Conservation (phyloP, 495 filamentous ascomycete species). For the Annulohypoxylon bovei region DNA sequence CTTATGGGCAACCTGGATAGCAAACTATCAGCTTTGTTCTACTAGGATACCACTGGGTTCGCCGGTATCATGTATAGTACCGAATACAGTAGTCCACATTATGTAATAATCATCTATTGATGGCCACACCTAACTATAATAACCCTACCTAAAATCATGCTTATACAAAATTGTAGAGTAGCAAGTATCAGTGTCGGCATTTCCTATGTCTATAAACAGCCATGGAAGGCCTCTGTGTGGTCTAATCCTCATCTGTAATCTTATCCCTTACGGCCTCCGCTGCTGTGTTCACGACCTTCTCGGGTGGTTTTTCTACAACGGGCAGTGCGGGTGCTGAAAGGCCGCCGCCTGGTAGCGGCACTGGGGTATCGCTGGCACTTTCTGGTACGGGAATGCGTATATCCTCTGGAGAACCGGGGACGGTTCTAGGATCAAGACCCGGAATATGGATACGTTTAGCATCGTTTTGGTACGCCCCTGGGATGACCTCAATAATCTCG, state of each 20-base stretch:
- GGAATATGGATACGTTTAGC: conserved; percentile 82
- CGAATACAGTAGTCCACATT: no score
- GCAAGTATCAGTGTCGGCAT: not conserved
- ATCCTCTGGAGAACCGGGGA: conserved; percentile 80
- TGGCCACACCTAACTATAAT: not conserved
- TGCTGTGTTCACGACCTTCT: conserved; percentile 57
- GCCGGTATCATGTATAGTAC: no score
- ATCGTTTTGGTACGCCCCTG: conserved; percentile 95
- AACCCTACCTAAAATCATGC: not conserved
- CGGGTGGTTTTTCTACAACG: conserved; percentile 47
- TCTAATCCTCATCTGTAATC: conserved; percentile 58
- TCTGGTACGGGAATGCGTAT: conserved; percentile 81
- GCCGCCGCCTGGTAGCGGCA: conserved; percentile 41
- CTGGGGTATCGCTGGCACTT: conserved; percentile 30
- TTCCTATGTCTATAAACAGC: not conserved
- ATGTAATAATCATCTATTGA: conserved; percentile 10
- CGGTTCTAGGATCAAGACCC: conserved; percentile 56
- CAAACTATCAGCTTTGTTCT: no score
- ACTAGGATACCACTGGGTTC: no score
- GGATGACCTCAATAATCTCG: conserved; percentile 99
- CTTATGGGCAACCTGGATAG: no score
- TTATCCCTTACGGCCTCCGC: conserved; percentile 59
- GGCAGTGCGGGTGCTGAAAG: conserved; percentile 50
- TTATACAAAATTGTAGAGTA: not conserved
- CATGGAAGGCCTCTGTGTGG: not conserved